Conservation (phyloP, 495 filamentous ascomycete genomes). For the Barbatosphaeria neglecta region DNA sequence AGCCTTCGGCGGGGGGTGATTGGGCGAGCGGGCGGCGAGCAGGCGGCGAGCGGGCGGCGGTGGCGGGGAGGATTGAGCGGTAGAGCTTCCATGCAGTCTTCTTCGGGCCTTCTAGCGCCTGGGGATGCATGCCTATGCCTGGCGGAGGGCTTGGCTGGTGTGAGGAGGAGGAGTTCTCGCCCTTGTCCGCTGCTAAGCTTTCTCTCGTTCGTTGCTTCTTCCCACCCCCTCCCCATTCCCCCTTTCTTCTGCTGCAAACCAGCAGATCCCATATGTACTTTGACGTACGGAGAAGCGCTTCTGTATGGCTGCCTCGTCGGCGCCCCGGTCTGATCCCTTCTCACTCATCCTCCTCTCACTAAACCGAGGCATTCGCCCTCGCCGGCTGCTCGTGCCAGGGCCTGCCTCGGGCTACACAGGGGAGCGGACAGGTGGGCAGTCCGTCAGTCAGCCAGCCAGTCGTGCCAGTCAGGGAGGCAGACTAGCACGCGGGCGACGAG, state of each 20-base stretch:
- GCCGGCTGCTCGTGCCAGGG: background rate
- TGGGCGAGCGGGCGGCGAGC: background rate
- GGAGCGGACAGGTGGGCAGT: no score
- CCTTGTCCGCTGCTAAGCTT: background rate
- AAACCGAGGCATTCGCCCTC: background rate
- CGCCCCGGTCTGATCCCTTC: background rate
- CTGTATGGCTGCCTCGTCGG: background rate
- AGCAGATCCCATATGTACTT: background rate
- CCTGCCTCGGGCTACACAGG: no score
- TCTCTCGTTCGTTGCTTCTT: background rate
- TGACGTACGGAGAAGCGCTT: background rate
- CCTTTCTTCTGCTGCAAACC: background rate
- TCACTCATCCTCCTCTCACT: background rate
- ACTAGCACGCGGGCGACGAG: background rate
- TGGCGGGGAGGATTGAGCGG: background rate
- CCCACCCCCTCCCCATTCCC: background rate
- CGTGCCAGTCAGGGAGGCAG: no score
- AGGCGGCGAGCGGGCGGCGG: no score
- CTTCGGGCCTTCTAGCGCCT: conserved; percentile 5
- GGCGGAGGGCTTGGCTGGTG: background rate
- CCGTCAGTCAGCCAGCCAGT: no score
- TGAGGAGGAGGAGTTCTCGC: background rate
- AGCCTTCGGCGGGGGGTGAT: background rate
- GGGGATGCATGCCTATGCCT: background rate
- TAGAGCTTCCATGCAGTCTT: background rate